Percentiles rank a stretch among this genome's conserved stretches.
phyloP scores from a whole-genome alignment of 2,329 filamentous ascomycete genomes.

The Phialophora expanda region DNA sequence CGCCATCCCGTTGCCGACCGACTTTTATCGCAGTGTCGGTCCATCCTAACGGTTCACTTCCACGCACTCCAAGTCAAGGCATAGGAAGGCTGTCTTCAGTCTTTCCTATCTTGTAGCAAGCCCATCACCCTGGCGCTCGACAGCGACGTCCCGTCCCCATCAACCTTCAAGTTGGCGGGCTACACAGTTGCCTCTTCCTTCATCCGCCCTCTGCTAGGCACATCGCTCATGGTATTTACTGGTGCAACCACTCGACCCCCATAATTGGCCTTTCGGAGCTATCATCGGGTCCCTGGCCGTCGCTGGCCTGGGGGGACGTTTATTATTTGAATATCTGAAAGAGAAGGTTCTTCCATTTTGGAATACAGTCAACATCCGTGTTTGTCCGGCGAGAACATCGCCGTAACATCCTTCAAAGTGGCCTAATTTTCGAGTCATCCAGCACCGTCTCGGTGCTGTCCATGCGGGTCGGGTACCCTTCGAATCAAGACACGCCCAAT shows the following conservation, averaged over 20 bases:
- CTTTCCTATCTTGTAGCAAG: slow-evolving; percentile 37
- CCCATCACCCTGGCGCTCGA: slow-evolving; percentile 50
- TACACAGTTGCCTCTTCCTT: slow-evolving; percentile 73
- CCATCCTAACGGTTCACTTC: not conserved
- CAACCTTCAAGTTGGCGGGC: slow-evolving; percentile 93
- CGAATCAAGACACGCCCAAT: slow-evolving; percentile 26
- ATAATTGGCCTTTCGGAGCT: slow-evolving; percentile 68
- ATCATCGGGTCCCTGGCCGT: slow-evolving; percentile 20
- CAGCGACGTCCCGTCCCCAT: slow-evolving; percentile 43
- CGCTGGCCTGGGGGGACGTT: slow-evolving; percentile 21
- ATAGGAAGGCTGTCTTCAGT: slow-evolving; percentile 39
- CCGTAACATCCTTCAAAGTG: slow-evolving; percentile 23
- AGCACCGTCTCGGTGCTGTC: slow-evolving; percentile 22
- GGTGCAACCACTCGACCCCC: slow-evolving; percentile 97
- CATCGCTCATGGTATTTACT: slow-evolving; percentile 89
- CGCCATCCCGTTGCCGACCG: not conserved
- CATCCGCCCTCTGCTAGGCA: slow-evolving; percentile 88
- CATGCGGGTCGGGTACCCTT: slow-evolving; percentile 7
- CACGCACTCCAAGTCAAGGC: slow-evolving; percentile 6
- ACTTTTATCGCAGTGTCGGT: not conserved
- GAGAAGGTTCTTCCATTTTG: slow-evolving; percentile 2
- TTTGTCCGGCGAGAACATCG: slow-evolving; percentile 14
- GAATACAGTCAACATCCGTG: not conserved
- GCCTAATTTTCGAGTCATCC: slow-evolving; percentile 15
- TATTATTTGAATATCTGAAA: slow-evolving; percentile 14